Evolutionary conservation across 768 basidiomycete genomes (phyloP).

Genomic region (Saitozyma sp.): DNA sequence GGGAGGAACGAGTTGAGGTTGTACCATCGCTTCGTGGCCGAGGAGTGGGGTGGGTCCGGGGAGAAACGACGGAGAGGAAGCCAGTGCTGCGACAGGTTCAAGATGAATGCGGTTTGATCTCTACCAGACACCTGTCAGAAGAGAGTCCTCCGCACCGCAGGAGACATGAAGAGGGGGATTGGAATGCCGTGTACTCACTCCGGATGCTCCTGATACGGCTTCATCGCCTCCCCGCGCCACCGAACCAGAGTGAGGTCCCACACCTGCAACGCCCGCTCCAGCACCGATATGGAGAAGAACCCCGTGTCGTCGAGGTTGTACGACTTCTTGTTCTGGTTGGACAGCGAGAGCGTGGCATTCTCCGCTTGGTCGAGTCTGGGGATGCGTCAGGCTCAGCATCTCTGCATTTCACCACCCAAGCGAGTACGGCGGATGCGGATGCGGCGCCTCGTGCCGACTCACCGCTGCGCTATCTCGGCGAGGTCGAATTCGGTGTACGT

Average conservation of each 20-base stretch:
- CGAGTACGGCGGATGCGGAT: too few relatives aligned
- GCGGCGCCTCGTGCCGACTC: conserved; percentile 6
- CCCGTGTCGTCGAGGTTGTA: conserved; percentile 91
- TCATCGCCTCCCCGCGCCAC: conserved; percentile 83
- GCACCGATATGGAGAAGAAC: conserved; percentile 87
- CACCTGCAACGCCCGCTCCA: conserved; percentile 68
- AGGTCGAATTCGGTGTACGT: conserved; percentile 49
- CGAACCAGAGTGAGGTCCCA: conserved; percentile 78
- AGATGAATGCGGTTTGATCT: conserved; percentile 78
- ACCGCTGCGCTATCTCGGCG: conserved; percentile 50
- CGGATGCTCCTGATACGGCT: conserved; percentile 69
- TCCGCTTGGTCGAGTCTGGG: conserved; percentile 45
- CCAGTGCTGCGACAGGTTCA: conserved; percentile 87
- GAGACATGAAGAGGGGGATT: not conserved
- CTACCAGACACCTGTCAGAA: conserved; percentile 53
- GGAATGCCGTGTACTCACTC: conserved; percentile 61
- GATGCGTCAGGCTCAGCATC: not conserved
- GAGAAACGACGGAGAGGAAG: conserved; percentile 77
- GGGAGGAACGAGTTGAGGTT: conserved; percentile 76
- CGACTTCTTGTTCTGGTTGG: conserved; percentile 57
- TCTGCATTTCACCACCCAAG: too few relatives aligned
- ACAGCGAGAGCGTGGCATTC: conserved; percentile 51
- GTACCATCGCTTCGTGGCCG: conserved; percentile 66
- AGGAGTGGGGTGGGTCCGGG: conserved; percentile 52
- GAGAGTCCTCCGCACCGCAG: not conserved